phyloP scores from a whole-genome alignment of 495 filamentous ascomycete genomes.

The Tuber calosporum region DNA sequence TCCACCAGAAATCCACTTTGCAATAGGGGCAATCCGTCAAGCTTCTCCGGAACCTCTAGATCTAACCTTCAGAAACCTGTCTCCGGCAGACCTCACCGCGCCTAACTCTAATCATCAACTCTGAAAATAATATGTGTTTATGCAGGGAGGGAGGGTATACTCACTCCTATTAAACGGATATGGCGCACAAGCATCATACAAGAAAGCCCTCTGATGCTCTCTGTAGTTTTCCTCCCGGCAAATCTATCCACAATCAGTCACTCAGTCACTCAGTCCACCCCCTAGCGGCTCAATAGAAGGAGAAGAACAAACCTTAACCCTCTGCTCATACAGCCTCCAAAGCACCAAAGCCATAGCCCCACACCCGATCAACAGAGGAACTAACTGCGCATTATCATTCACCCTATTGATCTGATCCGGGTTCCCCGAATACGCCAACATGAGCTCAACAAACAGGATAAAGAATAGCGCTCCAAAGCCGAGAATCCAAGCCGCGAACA shows the following conservation, averaged over 20 bases:
- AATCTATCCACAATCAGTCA: neutral
- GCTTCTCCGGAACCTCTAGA: slow-evolving; percentile 1
- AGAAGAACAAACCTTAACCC: neutral
- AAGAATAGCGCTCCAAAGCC: neutral
- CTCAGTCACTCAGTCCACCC: neutral
- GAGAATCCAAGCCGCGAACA: neutral
- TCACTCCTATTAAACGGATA: neutral
- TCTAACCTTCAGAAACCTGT: neutral
- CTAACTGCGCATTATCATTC: neutral
- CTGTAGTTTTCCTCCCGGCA: neutral
- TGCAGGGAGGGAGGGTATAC: neutral
- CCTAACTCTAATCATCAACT: neutral
- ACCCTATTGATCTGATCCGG: neutral
- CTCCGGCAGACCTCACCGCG: neutral
- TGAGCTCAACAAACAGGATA: neutral
- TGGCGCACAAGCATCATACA: neutral
- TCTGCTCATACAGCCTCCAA: slow-evolving; percentile 4
- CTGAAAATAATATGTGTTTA: neutral
- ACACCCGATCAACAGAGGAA: neutral
- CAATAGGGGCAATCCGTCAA: neutral
- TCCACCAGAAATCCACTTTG: neutral
- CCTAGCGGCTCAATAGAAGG: neutral
- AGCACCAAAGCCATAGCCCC: slow-evolving; percentile 1
- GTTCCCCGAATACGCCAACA: neutral
- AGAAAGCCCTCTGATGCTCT: neutral